These are phyloP conservation scores for Lumnitzera littorea DNA, from an alignment of 345 rosid genomes.

Conservation along the genomic window DNA sequence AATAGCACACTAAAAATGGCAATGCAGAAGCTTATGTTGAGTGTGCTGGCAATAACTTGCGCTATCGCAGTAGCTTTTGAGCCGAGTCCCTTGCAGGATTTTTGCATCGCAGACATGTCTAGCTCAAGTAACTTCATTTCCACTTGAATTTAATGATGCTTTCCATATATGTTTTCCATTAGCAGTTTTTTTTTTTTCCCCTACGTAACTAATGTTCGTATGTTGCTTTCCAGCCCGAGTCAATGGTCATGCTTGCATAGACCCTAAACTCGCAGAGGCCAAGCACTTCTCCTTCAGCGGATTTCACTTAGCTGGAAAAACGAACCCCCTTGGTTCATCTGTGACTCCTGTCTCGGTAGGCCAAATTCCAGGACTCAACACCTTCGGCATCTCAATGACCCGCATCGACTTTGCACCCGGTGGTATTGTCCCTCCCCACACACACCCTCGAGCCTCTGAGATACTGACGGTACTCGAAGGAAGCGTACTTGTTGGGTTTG, in stretches of 20 bases:
- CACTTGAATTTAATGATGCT: not conserved
- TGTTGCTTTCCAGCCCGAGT: conserved; percentile 4
- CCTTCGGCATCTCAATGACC: conserved; percentile 17
- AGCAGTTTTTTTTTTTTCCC: too few relatives aligned
- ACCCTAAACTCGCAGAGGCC: conserved; percentile 10
- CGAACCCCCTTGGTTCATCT: conserved; percentile 3
- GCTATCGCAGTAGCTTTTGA: conserved; percentile 4
- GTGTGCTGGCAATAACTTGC: not conserved
- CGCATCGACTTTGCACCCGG: conserved; percentile 13
- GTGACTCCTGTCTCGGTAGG: conserved; percentile 2
- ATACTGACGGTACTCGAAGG: conserved; percentile 19
- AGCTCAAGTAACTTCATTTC: conserved; percentile 1
- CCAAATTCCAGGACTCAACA: conserved; percentile 18
- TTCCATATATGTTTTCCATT: too few relatives aligned
- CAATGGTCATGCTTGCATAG: conserved; percentile 12
- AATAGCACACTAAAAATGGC: not conserved
- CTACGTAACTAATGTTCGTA: not conserved
- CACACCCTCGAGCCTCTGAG: conserved; percentile 16
- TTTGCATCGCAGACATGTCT: conserved; percentile 13
- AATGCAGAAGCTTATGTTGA: not conserved
- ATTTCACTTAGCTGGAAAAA: conserved; percentile 6
- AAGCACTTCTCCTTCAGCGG: conserved; percentile 11
- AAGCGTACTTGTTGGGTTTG: conserved; percentile 14
- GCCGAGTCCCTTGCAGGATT: conserved; percentile 16
- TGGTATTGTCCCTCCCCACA: conserved; percentile 13